Conservation (phyloP, 2,329 filamentous ascomycete species). For the Daldinia eschscholtzii region DNA sequence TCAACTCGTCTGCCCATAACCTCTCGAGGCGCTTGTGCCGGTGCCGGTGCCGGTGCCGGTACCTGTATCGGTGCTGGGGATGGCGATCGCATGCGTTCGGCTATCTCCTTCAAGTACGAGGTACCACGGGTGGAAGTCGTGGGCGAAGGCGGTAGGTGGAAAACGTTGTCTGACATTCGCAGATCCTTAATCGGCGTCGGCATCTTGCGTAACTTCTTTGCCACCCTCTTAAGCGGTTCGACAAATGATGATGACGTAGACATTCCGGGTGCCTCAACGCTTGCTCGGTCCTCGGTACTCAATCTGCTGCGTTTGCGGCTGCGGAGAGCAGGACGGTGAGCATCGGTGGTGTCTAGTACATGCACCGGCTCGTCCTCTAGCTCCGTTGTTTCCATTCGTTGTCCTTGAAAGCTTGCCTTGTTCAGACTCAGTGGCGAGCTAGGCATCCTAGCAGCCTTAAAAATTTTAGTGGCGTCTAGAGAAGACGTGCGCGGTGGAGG, state of each 20-base stretch:
- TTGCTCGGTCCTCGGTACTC: constrained; percentile 53
- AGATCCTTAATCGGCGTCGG: constrained; percentile 46
- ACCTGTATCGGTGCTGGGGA: constrained; percentile 28
- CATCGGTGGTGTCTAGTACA: constrained; percentile 38
- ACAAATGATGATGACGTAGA: constrained; percentile 41
- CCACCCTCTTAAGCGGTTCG: constrained; percentile 54
- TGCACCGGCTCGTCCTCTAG: constrained; percentile 18
- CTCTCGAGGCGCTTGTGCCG: not conserved
- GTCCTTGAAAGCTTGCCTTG: constrained; percentile 22
- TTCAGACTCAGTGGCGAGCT: constrained; percentile 18
- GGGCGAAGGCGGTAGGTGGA: constrained; percentile 39
- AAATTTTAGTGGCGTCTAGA: constrained; percentile 23
- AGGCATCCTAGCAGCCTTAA: not conserved
- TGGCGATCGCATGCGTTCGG: constrained; percentile 40
- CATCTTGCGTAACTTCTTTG: constrained; percentile 68
- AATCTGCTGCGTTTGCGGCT: constrained; percentile 65
- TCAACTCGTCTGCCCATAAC: not conserved
- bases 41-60: not conserved
- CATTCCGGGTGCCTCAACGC: constrained; percentile 31
- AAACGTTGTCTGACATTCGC: constrained; percentile 35
- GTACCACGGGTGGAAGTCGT: constrained; percentile 35
- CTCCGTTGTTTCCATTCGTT: constrained; percentile 10
- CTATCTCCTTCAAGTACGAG: constrained; percentile 28
- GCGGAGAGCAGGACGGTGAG: constrained; percentile 50
- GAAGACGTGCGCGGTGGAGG: constrained; percentile 44